Conservation (phyloP, 2,329 filamentous ascomycete genomes). For the Aureobasidium namibiae region DNA sequence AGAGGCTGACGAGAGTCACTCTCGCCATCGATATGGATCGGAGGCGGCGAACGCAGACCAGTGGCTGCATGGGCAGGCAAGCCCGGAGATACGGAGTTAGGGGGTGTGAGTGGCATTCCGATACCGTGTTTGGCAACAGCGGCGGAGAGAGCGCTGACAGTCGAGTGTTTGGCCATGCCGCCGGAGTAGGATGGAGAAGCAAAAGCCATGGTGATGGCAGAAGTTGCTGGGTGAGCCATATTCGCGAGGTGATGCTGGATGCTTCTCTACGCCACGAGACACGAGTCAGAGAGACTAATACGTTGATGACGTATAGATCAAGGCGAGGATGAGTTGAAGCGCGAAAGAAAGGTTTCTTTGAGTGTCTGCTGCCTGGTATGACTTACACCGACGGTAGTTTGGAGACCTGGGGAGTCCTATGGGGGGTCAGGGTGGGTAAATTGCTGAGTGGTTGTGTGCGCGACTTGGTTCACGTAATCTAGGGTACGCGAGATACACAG, state of each 20-base stretch:
- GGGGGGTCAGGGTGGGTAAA: conserved; percentile 1
- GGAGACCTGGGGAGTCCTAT: background rate
- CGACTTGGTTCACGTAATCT: conserved; percentile 9
- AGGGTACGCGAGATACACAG: conserved; percentile 9
- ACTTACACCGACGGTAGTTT: conserved; percentile 5
- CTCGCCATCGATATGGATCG: conserved; percentile 66
- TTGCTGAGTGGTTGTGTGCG: conserved; percentile 9
- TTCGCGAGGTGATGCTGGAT: conserved; percentile 18
- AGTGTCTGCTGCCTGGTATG: background rate
- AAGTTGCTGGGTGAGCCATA: conserved; percentile 26
- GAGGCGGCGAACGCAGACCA: conserved; percentile 33
- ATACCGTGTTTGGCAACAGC: conserved; percentile 23
- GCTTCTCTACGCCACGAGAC: conserved; percentile 25
- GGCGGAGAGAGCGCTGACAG: conserved; percentile 14
- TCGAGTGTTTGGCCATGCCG: conserved; percentile 8
- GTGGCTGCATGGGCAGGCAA: conserved; percentile 65
- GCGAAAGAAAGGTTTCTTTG: background rate
- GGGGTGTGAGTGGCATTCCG: conserved; percentile 71
- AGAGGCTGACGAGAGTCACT: conserved; percentile 33
- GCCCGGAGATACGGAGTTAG: conserved; percentile 87
- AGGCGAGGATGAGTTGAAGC: background rate
- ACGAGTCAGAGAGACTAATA: conserved; percentile 14
- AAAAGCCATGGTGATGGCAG: conserved; percentile 25
- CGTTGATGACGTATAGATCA: conserved; percentile 13
- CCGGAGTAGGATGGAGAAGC: conserved; percentile 22